Evolutionary conservation across 2,329 filamentous ascomycete species (phyloP).

Genomic region (Pseudocercospora cruenta): DNA sequence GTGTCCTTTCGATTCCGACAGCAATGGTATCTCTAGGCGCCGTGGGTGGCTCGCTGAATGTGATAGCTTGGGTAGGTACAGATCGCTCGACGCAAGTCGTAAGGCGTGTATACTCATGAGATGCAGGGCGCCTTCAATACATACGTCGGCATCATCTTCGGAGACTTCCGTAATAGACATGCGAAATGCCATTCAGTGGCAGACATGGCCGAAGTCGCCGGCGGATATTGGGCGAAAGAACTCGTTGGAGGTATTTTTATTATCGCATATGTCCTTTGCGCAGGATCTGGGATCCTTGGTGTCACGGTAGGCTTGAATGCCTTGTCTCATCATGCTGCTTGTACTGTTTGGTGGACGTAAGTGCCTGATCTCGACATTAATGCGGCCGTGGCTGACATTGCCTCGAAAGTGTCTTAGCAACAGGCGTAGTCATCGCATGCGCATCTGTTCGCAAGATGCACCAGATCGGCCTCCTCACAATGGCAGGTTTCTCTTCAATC

Average conservation of each 20-base stretch:
- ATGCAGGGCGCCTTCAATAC: conserved; percentile 1
- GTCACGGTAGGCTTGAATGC: conserved; percentile 64
- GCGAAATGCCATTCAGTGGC: conserved; percentile 57
- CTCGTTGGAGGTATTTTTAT: conserved; percentile 60
- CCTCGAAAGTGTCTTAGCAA: conserved; percentile 50
- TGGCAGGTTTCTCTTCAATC: conserved; percentile 62
- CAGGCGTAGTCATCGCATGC: conserved; percentile 50
- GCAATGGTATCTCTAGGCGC: conserved; percentile 54
- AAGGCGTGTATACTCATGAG: conserved; percentile 43
- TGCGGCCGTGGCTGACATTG: background rate
- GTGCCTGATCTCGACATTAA: background rate
- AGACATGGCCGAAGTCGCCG: conserved; percentile 62
- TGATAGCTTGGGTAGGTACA: conserved; percentile 48
- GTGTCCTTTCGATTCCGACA: conserved; percentile 54
- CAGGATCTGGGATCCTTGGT: conserved; percentile 61
- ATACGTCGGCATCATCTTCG: conserved; percentile 18
- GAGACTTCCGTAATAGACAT: conserved; percentile 54
- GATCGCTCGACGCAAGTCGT: conserved; percentile 41
- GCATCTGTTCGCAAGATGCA: conserved; percentile 61
- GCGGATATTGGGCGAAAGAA: conserved; percentile 57
- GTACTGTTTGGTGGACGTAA: conserved; percentile 58
- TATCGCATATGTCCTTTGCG: conserved; percentile 61
- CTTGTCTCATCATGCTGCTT: conserved; percentile 60
- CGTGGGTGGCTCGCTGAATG: conserved; percentile 51
- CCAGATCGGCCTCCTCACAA: conserved; percentile 65